Percentiles rank a stretch among this genome's conserved stretches.
Evolutionary conservation across 768 basidiomycete species (phyloP).

Genomic region (Crucibulum laeve): DNA sequence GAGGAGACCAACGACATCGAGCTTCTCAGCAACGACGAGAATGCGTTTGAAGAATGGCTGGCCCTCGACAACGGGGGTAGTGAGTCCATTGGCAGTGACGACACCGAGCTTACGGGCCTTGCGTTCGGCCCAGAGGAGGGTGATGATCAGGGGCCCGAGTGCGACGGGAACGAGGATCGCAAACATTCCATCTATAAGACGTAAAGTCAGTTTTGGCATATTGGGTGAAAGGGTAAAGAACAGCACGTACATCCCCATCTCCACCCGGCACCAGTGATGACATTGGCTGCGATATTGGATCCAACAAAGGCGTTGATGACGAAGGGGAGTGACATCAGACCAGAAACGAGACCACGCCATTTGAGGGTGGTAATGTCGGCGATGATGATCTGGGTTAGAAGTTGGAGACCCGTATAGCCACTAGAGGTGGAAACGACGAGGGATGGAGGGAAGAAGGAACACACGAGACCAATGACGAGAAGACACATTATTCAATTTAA

Average conservation of each 20-base stretch:
- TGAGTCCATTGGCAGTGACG: constrained; percentile 6
- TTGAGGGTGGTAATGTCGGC: constrained; percentile 56
- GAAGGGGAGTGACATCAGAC: constrained; percentile 24
- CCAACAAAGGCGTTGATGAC: constrained; percentile 64
- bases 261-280: constrained; percentile 44
- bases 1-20: constrained; percentile 48
- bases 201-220: background rate
- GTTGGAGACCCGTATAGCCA: constrained; percentile 64
- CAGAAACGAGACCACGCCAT: constrained; percentile 50
- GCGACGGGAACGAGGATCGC: constrained; percentile 49
- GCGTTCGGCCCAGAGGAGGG: constrained; percentile 51
- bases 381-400: constrained; percentile 61
- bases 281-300: constrained; percentile 51
- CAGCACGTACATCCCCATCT: constrained; percentile 61
- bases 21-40: constrained; percentile 21
- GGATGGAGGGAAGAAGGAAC: too few relatives aligned
- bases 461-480: too few relatives aligned
- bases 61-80: background rate
- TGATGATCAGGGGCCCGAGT: constrained; percentile 47
- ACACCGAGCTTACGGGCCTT: constrained; percentile 37
- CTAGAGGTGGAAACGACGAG: too few relatives aligned
- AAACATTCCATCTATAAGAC: constrained; percentile 48
- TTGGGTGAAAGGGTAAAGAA: background rate
- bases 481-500: background rate
- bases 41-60: constrained; percentile 12